Base-by-base conservation (phyloP, 768 basidiomycete genomes). In the Leucosporidium creatinivorum region DNA sequence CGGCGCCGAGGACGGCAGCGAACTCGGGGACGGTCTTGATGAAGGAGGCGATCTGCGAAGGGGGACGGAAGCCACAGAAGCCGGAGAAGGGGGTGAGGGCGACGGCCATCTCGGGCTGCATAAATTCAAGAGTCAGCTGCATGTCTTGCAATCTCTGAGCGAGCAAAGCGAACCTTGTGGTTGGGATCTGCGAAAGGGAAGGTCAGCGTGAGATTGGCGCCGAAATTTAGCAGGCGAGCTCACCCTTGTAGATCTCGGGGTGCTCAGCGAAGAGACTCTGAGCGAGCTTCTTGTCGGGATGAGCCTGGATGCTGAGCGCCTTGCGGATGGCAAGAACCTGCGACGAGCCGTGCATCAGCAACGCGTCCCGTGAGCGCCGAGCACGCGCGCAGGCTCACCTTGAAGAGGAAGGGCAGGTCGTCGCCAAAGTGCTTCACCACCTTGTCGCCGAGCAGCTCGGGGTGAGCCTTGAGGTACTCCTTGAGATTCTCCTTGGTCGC, bases 31-130 rank as follows among this genome's bases (percentile, higher is more conserved):
- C 87, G 54, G 78, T 76, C 47, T 78, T 74, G 69, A 99, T 83
- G 79, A 85, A 84, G 23, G 80, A 77, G 23, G 86, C 85, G 76
- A 99, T 89, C 58, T 83, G 79, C 1, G 81, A 75, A 2, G 92
- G 84, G 7, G 94, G 94, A 23, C 88, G 84, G 81, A 98, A 99
- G 52, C 94, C 94, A 76, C 93, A 94, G 75, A 98, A 81, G 2
- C 89, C 96, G 49, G 81, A 81, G 81, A 98, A 98, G 19, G 87
- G 85, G 0, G 93, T 93, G 67, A 99, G 79, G 0, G 96, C 96
- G 48, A 99, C 83, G n/a, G 93, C 92, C 91, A 99, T 94, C 78
- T 99, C 96, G 3, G 96, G 96, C 79, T 80, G 71, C 30, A 1
- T 8, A 48, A 33, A 15, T 18, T 3, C 1, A 7, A 19, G 12